Conservation (phyloP, 345 rosid species). For the Alliaria petiolata region DNA sequence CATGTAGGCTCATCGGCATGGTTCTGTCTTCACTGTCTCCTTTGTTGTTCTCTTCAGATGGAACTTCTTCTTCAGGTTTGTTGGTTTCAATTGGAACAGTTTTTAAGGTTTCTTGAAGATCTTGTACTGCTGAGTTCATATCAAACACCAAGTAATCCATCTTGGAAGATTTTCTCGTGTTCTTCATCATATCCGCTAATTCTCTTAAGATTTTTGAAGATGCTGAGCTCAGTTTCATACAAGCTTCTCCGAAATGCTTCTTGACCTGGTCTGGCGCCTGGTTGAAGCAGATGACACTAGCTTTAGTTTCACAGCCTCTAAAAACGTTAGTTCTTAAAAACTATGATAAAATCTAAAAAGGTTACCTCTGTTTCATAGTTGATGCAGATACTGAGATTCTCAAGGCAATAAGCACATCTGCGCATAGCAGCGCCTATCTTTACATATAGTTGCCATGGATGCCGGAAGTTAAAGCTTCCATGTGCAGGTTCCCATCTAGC, state of each 20-base stretch:
- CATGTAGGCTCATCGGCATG: slow-evolving; percentile 35
- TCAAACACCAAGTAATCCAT: slow-evolving; percentile 42
- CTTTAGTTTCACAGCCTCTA: slow-evolving; percentile 9
- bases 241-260: slow-evolving; percentile 37
- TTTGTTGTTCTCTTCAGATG: slow-evolving; percentile 6
- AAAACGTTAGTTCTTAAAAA: not conserved
- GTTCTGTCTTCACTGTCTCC: slow-evolving; percentile 16
- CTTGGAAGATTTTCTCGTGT: slow-evolving; percentile 44
- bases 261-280: slow-evolving; percentile 54
- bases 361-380: slow-evolving; percentile 49
- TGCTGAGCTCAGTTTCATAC: slow-evolving; percentile 38
- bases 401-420: slow-evolving; percentile 61
- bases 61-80: slow-evolving; percentile 20
- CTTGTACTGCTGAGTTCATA: slow-evolving; percentile 53
- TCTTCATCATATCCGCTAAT: slow-evolving; percentile 38
- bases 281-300: not conserved
- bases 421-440: slow-evolving; percentile 63
- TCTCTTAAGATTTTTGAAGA: slow-evolving; percentile 51
- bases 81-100: slow-evolving; percentile 35
- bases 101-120: slow-evolving; percentile 50
- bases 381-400: slow-evolving; percentile 45
- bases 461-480: slow-evolving; percentile 58
- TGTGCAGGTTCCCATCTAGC: slow-evolving; percentile 85
- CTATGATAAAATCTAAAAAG: not conserved
- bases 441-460: slow-evolving; percentile 82